Conservation (phyloP, 257 asterid genomes). For the Thymus mandschuricus region DNA sequence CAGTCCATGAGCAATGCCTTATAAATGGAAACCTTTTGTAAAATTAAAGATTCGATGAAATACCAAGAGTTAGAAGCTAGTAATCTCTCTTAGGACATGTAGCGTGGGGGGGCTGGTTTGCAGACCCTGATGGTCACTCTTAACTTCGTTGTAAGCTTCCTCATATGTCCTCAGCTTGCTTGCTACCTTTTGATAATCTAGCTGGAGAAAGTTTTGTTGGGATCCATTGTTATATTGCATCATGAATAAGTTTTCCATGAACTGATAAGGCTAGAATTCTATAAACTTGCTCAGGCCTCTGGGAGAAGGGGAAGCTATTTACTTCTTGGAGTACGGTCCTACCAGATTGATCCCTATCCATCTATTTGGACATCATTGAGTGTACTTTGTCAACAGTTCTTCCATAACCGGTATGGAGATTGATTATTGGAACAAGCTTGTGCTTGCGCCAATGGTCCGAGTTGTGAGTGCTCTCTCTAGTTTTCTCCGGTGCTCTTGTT, state of each 20-base stretch:
- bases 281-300: neutral
- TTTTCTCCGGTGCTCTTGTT: neutral
- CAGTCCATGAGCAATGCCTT: too few relatives aligned
- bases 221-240: neutral
- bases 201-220: too few relatives aligned
- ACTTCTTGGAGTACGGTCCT: neutral
- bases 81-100: neutral
- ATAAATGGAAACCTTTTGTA: neutral
- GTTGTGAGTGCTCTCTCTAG: constrained; percentile 53
- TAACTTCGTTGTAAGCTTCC: too few relatives aligned
- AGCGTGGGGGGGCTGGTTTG: too few relatives aligned
- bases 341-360: constrained; percentile 9
- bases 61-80: neutral
- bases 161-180: too few relatives aligned
- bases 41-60: neutral
- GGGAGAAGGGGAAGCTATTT: neutral
- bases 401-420: constrained; percentile 39
- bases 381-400: neutral
- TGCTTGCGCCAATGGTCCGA: constrained; percentile 97
- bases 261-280: neutral
- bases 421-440: constrained; percentile 75
- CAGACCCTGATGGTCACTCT: too few relatives aligned
- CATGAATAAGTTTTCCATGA: neutral
- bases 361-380: neutral
- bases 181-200: too few relatives aligned